phyloP scores from a whole-genome alignment of 176 grass and related monocot genomes.

The Chloris gayana region DNA sequence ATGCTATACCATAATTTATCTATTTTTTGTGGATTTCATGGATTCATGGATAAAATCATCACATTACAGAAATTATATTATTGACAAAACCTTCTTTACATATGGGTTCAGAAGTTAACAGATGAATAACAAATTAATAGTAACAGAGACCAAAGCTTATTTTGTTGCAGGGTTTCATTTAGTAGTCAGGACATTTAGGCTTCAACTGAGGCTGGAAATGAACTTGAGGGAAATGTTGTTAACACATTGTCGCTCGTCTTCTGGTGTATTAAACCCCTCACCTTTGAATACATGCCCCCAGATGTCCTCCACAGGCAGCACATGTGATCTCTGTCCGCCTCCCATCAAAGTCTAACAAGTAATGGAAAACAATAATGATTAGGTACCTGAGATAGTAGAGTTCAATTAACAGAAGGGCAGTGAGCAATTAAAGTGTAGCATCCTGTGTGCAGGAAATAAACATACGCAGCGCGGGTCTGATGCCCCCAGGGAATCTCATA shows the following conservation, averaged over 20 bases:
- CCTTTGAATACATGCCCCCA: conserved; percentile 93
- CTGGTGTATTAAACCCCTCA: conserved; percentile 81
- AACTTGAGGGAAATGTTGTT: conserved; percentile 95
- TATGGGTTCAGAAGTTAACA: not conserved
- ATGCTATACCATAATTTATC: not conserved
- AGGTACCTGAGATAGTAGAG: not conserved
- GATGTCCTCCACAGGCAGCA: conserved; percentile 74
- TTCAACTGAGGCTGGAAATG: conserved; percentile 39
- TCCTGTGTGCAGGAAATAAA: not conserved
- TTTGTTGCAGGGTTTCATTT: not conserved
- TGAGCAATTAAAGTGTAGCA: not conserved
- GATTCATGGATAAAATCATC: not conserved
- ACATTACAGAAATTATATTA: not conserved
- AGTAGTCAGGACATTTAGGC: not conserved
- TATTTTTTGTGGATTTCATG: not conserved
- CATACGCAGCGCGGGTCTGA: conserved; percentile 51
- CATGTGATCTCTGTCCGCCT: conserved; percentile 86
- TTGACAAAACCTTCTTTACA: not conserved
- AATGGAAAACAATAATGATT: not conserved
- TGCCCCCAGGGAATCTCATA: conserved; percentile 84
- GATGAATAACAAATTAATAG: not conserved
- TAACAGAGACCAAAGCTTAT: not conserved
- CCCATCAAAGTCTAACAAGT: conserved; percentile 81
- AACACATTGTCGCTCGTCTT: conserved; percentile 85
- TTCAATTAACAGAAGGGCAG: not conserved